Base-by-base conservation (phyloP, 2,329 filamentous ascomycete species). In the Cercospora zeina region DNA sequence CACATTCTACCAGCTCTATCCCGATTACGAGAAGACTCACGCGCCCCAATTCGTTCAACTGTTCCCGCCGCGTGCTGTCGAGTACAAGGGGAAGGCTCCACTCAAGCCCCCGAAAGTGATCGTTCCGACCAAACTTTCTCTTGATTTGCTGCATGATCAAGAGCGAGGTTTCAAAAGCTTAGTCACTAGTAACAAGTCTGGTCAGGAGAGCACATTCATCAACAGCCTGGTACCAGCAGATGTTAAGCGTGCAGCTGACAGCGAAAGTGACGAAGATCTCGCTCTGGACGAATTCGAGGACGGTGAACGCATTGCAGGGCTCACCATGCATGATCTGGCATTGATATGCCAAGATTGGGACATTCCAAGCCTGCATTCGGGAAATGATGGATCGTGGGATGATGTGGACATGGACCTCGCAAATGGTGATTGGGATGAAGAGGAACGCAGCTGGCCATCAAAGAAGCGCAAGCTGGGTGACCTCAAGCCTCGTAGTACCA, bases 321-420 rank as follows among this genome's bases (percentile, higher is more conserved):
- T 90, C 64, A 89, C 85, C 0, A 84, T 93, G 75, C 85, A 88
- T 57, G 93, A 97, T 70, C 85, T 99, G 59, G 86, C 90, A 61
- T 85, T 96, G 51, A 85, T 95, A 5, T 97, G 93, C 71, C 86
- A 91, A 62, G 91, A 97, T 73, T 97, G 91, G 89, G 87, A 90
- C 59, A 77, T 86, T 16, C 82, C 86, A 50, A 86, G 87, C 56
- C 77, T 83, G 21, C 75, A 80, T 27, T 78, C 81, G 66, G 56
- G 53, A 33, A 70, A 60, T 9, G 63, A 67, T n/a, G 67, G 54
- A 30, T 60, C 58, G 21, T 21, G 9, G 33, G 36, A 49, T 13
- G 59, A 70, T 33, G 45, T 57, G 14, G 66, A 67, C 56, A 68
- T 69, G n/a, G 69, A 72, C 30, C 13, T 34, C 8, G 34, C 47